Evolutionary conservation across 345 rosid genomes (phyloP), one percentile per base, ranked within the genome.

Genomic region (Geranium brycei): DNA sequence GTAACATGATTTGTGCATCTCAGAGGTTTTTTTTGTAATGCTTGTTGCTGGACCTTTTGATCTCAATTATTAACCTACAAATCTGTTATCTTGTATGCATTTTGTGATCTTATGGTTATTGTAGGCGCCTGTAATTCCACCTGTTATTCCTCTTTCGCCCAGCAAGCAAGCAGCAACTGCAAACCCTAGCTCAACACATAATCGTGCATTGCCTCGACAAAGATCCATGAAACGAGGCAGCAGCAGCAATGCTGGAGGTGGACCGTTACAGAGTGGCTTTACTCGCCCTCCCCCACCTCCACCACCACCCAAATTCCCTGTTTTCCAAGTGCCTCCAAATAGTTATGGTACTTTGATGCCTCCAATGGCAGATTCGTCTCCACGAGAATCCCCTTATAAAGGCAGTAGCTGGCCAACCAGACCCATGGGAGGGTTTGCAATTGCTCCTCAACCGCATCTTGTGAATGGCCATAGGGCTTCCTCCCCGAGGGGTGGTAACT

Each of bases 341-440:
- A 63, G 73, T 73, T 75, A 65, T 62, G 70, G 70, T 35, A 71
- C 62, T 68, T 51, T 76, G 53, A 60, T 77, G 17, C 75, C 75
- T 1, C 62, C 73, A 59, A 19, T 76, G 18, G 65, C 75, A 0
- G 79, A 82, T 68, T 66, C 75, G 56, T 58, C 81, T 62, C 66
- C 73, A 2, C 70, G 81, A 71, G 85, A 80, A 3, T 69, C 76
- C 55, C 51, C 63, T 5, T 77, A 73, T 51, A 76, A 76, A 71
- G 76, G 78, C 62, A 73, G 69, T 68, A 72, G 58, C 31, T 76
- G 84, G 86, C 84, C 79, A 14, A 31, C 63, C 14, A 82, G 86
- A 76, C 68, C 79, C 0, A 67, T 32, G 11, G 82, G 79, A 59
- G 79, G 76, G 6, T 83, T 74, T 63, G 28, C 28, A 23, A 23